Base-by-base conservation (phyloP, 306 rosid species). In the Acacia acuminata region DNA sequence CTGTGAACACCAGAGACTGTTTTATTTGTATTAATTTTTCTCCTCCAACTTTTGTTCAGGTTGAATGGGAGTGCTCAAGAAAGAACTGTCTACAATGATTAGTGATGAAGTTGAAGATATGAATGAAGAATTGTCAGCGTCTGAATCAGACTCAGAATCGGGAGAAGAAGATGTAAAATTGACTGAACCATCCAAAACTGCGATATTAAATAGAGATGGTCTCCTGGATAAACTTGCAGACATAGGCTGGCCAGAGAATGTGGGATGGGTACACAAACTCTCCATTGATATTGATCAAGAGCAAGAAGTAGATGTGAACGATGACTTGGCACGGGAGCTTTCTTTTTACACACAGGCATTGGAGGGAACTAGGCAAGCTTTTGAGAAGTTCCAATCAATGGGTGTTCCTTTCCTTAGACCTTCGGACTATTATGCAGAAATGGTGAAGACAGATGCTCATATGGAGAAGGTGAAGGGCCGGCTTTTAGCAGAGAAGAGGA, bases 221-320 rank as follows among this genome's bases (percentile, higher is more conserved):
- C 76, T 94, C 64, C 82, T 90, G 7, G 98, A 94, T 71, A 94
- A 93, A 84, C 97, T 93, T 74, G 97, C 90, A n/a, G 98, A 94
- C 85, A 88, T 91, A 63, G 87, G 91, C 78, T 94, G 94, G 94
- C 97, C 98, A 2, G 95, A 91, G 77, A 86, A 90, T 42, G 89
- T 78, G 3, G 97, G 65, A 13, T 94, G 97, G 97, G 87, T 85
- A 38, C 94, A 94, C 80, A 94, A 83, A 79, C 95, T 94, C 47
- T 76, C 98, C 5, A 16, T 90, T 73, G 97, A 93, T 71, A 65
- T 93, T 71, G 90, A 91, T 71, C 98, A 90, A 84, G 97, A 87
- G 86, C 90, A 89, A 75, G 86, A 86, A 71, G 97, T 93, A 84
- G 97, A 94, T 25, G 68, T 61, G 19, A 61, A 61, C 0, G 68